These are phyloP conservation scores for Lecanosticta acicola DNA, from an alignment of 2,329 filamentous ascomycete species.

Conservation along the genomic window DNA sequence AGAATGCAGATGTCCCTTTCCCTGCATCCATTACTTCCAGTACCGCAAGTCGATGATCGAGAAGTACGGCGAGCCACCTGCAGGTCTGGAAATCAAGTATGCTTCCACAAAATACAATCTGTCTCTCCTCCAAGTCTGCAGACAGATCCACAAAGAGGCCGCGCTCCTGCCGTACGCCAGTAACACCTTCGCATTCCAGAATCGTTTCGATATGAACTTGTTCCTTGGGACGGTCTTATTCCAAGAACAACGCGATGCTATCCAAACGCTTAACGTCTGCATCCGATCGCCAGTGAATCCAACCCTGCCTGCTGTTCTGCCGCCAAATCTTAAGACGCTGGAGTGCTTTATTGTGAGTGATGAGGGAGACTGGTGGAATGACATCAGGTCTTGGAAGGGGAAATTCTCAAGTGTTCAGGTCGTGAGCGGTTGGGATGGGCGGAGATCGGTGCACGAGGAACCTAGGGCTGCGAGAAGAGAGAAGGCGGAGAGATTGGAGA, in stretches of 20 bases:
- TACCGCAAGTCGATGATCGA: conserved; percentile 10
- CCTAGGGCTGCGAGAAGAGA: background rate
- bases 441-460: background rate
- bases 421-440: conserved; percentile 3
- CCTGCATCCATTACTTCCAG: conserved; percentile 13
- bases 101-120: conserved; percentile 10
- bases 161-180: conserved; percentile 11
- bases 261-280: conserved; percentile 9
- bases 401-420: conserved; percentile 9
- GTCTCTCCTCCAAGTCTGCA: conserved; percentile 8
- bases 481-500: conserved; percentile 3
- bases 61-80: conserved; percentile 10
- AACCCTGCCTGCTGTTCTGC: conserved; percentile 8
- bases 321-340: conserved; percentile 6
- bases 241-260: conserved; percentile 5
- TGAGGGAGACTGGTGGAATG: conserved; percentile 2
- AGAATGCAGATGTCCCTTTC: conserved; percentile 10
- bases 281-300: conserved; percentile 9
- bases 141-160: conserved; percentile 13
- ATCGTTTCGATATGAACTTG: conserved; percentile 10
- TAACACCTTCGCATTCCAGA: conserved; percentile 13
- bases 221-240: conserved; percentile 11
- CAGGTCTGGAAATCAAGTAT: conserved; percentile 9
- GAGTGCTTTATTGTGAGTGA: conserved; percentile 9
- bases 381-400: conserved; percentile 7